phyloP scores from a whole-genome alignment of 306 rosid species.

The Quercus alba region DNA sequence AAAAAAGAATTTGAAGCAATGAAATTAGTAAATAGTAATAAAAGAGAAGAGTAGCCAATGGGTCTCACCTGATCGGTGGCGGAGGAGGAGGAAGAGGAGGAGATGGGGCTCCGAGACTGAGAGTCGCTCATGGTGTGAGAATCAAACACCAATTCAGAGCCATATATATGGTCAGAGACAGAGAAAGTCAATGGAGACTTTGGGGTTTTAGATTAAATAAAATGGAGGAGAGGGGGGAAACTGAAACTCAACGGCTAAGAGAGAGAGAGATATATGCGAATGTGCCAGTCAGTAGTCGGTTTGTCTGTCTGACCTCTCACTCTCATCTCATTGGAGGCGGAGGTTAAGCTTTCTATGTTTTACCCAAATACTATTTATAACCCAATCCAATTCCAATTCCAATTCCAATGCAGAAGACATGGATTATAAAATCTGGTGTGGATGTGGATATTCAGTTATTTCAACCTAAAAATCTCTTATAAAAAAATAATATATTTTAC shows the following conservation, averaged over 20 bases:
- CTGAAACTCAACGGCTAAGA: conserved; percentile 33
- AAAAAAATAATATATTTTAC: too few relatives aligned
- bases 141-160: conserved; percentile 18
- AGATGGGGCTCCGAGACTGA: conserved; percentile 55
- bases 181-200: conserved; percentile 23
- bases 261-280: neutral
- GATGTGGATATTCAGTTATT: too few relatives aligned
- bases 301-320: too few relatives aligned
- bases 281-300: too few relatives aligned
- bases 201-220: neutral
- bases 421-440: too few relatives aligned
- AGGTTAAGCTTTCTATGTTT: too few relatives aligned
- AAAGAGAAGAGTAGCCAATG: neutral
- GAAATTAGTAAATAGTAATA: neutral
- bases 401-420: too few relatives aligned
- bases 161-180: conserved; percentile 16
- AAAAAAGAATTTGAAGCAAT: neutral
- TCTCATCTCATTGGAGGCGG: too few relatives aligned
- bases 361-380: too few relatives aligned
- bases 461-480: too few relatives aligned
- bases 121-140: conserved; percentile 53
- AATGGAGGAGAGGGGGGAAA: neutral
- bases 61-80: conserved; percentile 52
- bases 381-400: too few relatives aligned
- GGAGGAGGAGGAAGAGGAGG: conserved; percentile 52